These are phyloP conservation scores for Phanerochaete carnosa DNA, from an alignment of 768 basidiomycete genomes.

Conservation along the genomic window DNA sequence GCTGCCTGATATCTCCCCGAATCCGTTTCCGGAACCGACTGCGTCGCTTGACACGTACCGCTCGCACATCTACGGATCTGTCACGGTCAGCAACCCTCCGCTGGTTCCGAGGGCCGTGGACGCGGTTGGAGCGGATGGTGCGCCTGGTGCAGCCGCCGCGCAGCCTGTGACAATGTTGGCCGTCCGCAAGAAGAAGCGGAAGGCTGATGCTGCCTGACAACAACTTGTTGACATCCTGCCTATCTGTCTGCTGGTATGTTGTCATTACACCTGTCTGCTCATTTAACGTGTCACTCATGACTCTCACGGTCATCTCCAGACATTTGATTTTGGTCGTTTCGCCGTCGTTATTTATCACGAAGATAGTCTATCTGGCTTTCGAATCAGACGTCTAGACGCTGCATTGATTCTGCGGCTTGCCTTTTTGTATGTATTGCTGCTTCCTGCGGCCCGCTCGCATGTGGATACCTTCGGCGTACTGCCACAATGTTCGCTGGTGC, in stretches of 20 bases:
- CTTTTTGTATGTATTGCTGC: not conserved
- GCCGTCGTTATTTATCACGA: not conserved
- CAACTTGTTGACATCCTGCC: not conserved
- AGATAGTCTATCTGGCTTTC: constrained; percentile 1
- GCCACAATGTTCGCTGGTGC: no score
- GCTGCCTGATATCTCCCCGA: constrained; percentile 53
- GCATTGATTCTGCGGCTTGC: not conserved
- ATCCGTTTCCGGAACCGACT: constrained; percentile 65
- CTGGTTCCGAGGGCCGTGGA: constrained; percentile 22
- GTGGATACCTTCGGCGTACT: not conserved
- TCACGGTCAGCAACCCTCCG: constrained; percentile 47
- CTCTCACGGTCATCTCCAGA: not conserved
- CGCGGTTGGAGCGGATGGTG: constrained; percentile 2
- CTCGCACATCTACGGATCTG: constrained; percentile 57
- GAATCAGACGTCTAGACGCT: not conserved
- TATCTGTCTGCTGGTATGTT: constrained; percentile 3
- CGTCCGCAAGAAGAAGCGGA: constrained; percentile 50
- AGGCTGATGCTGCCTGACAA: constrained; percentile 15
- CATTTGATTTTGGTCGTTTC: not conserved
- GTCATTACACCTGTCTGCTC: not conserved
- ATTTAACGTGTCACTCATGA: not conserved
- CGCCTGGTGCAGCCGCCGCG: constrained; percentile 12
- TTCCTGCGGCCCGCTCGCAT: not conserved
- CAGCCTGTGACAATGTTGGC: constrained; percentile 53
- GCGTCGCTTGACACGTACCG: constrained; percentile 58